Percentiles rank a stretch among this genome's conserved stretches.
phyloP scores from a whole-genome alignment of 2,329 filamentous ascomycete genomes.

The Bimuria novae-zelandiae region DNA sequence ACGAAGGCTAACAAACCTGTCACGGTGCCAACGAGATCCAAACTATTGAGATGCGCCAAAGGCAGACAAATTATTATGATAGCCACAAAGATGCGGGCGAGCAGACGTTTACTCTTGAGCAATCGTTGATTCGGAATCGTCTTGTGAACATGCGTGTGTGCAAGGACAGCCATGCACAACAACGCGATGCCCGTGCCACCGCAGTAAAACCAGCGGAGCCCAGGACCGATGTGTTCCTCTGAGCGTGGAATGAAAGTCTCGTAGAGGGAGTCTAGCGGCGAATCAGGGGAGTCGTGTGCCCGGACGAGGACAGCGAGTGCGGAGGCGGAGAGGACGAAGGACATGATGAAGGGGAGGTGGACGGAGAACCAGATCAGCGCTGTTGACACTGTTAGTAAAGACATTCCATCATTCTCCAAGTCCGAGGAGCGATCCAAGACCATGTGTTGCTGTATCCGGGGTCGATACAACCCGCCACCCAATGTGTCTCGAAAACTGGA shows the following conservation, averaged over 20 bases:
- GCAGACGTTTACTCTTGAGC: constrained; percentile 57
- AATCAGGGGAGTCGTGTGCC: constrained; percentile 58
- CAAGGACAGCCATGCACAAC: constrained; percentile 60
- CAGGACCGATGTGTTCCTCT: constrained; percentile 55
- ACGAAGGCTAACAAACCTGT: constrained; percentile 44
- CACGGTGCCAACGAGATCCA: constrained; percentile 47
- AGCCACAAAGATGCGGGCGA: constrained; percentile 56
- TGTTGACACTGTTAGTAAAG: constrained; percentile 20
- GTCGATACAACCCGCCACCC: too few relatives aligned
- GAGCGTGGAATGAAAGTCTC: constrained; percentile 57
- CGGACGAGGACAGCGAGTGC: constrained; percentile 64
- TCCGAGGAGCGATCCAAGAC: constrained; percentile 1
- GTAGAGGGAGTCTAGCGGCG: constrained; percentile 55
- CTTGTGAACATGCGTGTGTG: constrained; percentile 61
- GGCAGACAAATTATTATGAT: constrained; percentile 62
- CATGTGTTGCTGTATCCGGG: too few relatives aligned
- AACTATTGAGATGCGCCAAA: constrained; percentile 48
- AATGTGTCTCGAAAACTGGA: too few relatives aligned
- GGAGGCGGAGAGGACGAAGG: constrained; percentile 63
- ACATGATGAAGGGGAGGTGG: constrained; percentile 67
- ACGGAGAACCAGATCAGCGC: constrained; percentile 60
- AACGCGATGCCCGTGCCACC: constrained; percentile 63
- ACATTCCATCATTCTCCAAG: neutral
- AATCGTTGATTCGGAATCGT: constrained; percentile 55
- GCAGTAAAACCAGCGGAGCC: constrained; percentile 68